Base-by-base conservation (phyloP, 257 asterid species). In the Solanum appendiculatum region DNA sequence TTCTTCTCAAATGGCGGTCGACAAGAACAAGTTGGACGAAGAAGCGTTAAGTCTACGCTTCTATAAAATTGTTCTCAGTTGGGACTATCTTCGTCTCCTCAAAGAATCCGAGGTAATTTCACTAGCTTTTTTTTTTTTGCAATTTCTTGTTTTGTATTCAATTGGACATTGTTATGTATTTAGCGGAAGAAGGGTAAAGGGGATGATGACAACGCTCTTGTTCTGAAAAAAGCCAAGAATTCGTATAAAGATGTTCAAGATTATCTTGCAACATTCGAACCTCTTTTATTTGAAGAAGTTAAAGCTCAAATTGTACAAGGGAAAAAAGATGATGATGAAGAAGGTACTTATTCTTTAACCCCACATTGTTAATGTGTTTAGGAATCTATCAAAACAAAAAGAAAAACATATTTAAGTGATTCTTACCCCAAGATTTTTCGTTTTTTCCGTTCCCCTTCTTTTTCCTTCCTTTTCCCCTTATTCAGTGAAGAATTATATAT, bases 251-350 rank as follows among this genome's bases (percentile, higher is more conserved):
- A 96, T 86, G 97, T 94, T 44, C 94, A 94, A 60, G 99, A 96
- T 31, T 97, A 97, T 91, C 86, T 96, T 42, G 80, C 88, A 34
- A 94, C 95, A 29, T 97, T 92, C 88, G 99, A 94, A 94, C 99
- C 99, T 23, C 91, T 97, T 90, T 93, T 97, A 68, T 96, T 97
- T 85, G 99, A 97, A 91, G 99, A 97, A 87, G 99, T 92, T 42
- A 97, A 97, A 91, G 97, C 98, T 25, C 98, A 93, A 90, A 97
- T 97, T 87, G 83, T 90, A 82, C 93, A 93, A 88, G 87, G 88
- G 5, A 93, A 91, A 72, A 92, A 93, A 12, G 94, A 92, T 69
- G 93, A 93, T 12, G 97, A 93, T 60, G 99, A 94, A 87, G 96
- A 91, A 82, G 96, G 98, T 96, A 23, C 48, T 54, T 31, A 46